Percentiles rank a stretch among this genome's conserved stretches.
Evolutionary conservation across 805 yeast species (phyloP).

Genomic region (Candida easanensis): DNA sequence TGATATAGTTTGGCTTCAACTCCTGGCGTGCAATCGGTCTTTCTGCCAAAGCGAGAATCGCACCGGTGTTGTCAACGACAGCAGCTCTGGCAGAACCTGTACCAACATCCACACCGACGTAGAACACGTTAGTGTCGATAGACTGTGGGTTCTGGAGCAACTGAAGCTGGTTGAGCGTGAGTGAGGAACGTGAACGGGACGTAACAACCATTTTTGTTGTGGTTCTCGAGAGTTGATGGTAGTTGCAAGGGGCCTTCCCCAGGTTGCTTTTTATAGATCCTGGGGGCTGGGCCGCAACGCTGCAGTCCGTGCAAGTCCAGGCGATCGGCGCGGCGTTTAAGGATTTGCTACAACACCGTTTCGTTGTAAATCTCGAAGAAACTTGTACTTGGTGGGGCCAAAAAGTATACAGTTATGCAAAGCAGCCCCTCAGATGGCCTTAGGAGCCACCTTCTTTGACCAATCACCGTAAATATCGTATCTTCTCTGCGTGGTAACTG

Average conservation of each 20-base stretch:
- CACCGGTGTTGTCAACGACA: conserved; percentile 78
- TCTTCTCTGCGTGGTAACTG: conserved; percentile 67
- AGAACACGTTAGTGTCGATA: conserved; percentile 36
- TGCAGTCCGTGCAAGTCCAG: too few relatives aligned
- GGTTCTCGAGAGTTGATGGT: too few relatives aligned
- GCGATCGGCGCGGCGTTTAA: too few relatives aligned
- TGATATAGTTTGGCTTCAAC: conserved; percentile 67
- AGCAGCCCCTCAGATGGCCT: conserved; percentile 8
- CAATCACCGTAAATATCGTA: conserved; percentile 49
- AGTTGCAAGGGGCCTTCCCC: too few relatives aligned
- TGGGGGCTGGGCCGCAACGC: too few relatives aligned
- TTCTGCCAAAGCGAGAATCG: conserved; percentile 75
- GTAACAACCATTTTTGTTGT: conserved; percentile 18
- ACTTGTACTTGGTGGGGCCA: not conserved
- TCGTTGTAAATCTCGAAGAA: not conserved
- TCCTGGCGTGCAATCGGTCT: conserved; percentile 77
- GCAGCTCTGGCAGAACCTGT: conserved; percentile 98
- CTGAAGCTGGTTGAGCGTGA: conserved; percentile 27
- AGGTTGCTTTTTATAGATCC: too few relatives aligned
- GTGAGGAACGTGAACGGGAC: conserved; percentile 26
- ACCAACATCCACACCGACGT: conserved; percentile 92
- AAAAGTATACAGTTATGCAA: too few relatives aligned
- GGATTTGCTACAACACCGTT: not conserved
- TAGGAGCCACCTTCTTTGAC: conserved; percentile 20
- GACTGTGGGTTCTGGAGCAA: conserved; percentile 27